Evolutionary conservation across 225 moss, liverwort and hornwort genomes (phyloP), one percentile per base, ranked within the genome.

Genomic region (Bryoerythrophyllum caledonicum): DNA sequence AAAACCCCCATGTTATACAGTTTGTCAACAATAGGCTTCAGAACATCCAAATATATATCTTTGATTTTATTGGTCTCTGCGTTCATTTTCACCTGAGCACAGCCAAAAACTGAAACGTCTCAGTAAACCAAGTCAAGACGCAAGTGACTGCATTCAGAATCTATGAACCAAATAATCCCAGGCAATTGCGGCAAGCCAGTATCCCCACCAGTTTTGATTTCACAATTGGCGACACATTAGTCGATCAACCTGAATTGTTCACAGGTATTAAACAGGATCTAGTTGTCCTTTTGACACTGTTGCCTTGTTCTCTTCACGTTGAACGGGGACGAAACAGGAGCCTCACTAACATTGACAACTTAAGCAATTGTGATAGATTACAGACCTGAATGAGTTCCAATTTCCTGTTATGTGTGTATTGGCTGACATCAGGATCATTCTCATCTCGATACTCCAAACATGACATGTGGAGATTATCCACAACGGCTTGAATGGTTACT

Each of bases 381-480:
- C 60, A 26, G 82, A 93, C 97, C 97, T 93, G 90, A 46, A 99
- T 78, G 40, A 99, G 86, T 78, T 99, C 93, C 79, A 95, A 69
- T 75, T 89, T 87, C 63, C 97, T 84, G 77, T 84, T 83, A 41
- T 95, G 95, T 28, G 93, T 99, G 74, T 99, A 99, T 74, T 93
- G 95, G 65, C 93, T 84, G 76, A 99, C 91, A 79, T 99, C 97
- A 68, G 95, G 90, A 77, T 99, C 97, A 82, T 91, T 79, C 71
- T 95, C 95, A 80, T 93, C 87, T 81, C 97, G 91, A 76, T 93
- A 93, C 84, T 99, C 97, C 85, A 99, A 82, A 78, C 91, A 87
- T 54, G 97, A 99, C 60, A 99, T 99, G 51, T 88, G 89, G 62
- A 99, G 94, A 75, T 99, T 99, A 83, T 99, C 94, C 71, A 99